These are phyloP conservation scores for Fraxinus paxiana DNA, from an alignment of 305 asterid genomes.

Conservation along the genomic window DNA sequence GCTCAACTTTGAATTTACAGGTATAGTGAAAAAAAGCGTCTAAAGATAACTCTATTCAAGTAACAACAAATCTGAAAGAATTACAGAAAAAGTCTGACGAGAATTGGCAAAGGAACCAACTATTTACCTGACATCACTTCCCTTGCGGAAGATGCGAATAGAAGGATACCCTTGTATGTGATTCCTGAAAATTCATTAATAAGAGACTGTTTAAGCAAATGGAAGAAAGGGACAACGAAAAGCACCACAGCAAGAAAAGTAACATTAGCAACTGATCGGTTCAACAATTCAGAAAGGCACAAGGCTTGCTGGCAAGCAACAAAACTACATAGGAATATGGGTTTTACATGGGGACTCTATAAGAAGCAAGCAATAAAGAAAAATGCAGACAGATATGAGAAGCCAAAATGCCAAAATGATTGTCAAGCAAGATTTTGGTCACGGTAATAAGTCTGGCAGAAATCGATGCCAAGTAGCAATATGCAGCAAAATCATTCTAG, in stretches of 20 bases:
- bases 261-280: constrained; percentile 5
- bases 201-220: constrained; percentile 23
- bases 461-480: neutral
- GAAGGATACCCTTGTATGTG: constrained; percentile 98
- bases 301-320: neutral
- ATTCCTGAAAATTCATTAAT: constrained; percentile 57
- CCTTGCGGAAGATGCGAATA: constrained; percentile 89
- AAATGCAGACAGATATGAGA: constrained; percentile 17
- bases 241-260: constrained; percentile 7
- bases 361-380: constrained; percentile 13
- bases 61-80: neutral
- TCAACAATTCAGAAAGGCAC: neutral
- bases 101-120: constrained; percentile 4
- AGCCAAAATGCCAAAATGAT: constrained; percentile 16
- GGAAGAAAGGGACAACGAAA: constrained; percentile 25
- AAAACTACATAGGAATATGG: neutral
- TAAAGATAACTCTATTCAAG: neutral
- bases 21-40: neutral
- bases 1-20: neutral
- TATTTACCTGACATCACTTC: constrained; percentile 74
- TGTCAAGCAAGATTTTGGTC: neutral
- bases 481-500: neutral
- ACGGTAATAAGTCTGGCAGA: neutral
- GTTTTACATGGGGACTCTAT: neutral
- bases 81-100: neutral